A percentile compares a stretch with the other conserved stretches of the same genome.
phyloP scores from a whole-genome alignment of 768 basidiomycete genomes.

The Russula foetens region DNA sequence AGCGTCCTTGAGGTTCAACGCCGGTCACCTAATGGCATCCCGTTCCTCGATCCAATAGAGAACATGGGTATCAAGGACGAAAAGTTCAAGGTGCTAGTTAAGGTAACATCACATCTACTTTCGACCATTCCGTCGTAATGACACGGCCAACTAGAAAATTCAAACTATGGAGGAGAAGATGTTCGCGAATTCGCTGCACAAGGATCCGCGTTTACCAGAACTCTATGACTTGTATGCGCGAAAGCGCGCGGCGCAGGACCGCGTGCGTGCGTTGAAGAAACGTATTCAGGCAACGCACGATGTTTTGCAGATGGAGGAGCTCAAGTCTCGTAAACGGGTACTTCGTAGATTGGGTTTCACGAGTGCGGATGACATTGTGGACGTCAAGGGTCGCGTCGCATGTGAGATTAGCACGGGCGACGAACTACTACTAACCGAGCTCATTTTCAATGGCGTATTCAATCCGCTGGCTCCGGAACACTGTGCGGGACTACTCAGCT shows the following conservation, averaged over 20 bases:
- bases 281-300: slow-evolving; percentile 87
- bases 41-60: slow-evolving; percentile 82
- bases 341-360: slow-evolving; percentile 90
- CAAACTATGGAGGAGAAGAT: slow-evolving; percentile 82
- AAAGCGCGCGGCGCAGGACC: slow-evolving; percentile 64
- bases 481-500: slow-evolving; percentile 88
- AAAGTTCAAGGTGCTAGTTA: slow-evolving; percentile 79
- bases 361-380: slow-evolving; percentile 82
- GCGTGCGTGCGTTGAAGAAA: slow-evolving; percentile 72
- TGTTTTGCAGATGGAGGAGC: slow-evolving; percentile 90
- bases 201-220: slow-evolving; percentile 67
- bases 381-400: slow-evolving; percentile 96
- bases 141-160: slow-evolving; percentile 60
- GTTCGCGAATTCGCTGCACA: slow-evolving; percentile 69
- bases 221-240: slow-evolving; percentile 72
- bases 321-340: slow-evolving; percentile 92
- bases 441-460: slow-evolving; percentile 96
- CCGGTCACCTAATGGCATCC: slow-evolving; percentile 81
- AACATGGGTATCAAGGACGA: slow-evolving; percentile 97
- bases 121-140: background rate
- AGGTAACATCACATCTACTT: slow-evolving; percentile 38
- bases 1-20: slow-evolving; percentile 86
- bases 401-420: slow-evolving; percentile 98
- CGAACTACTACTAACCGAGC: slow-evolving; percentile 90
- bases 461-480: slow-evolving; percentile 86